Evolutionary conservation across 1,284 basidiomycete genomes (phyloP), one percentile per base, ranked within the genome.

Genomic region (Heterobasidion parviporum): DNA sequence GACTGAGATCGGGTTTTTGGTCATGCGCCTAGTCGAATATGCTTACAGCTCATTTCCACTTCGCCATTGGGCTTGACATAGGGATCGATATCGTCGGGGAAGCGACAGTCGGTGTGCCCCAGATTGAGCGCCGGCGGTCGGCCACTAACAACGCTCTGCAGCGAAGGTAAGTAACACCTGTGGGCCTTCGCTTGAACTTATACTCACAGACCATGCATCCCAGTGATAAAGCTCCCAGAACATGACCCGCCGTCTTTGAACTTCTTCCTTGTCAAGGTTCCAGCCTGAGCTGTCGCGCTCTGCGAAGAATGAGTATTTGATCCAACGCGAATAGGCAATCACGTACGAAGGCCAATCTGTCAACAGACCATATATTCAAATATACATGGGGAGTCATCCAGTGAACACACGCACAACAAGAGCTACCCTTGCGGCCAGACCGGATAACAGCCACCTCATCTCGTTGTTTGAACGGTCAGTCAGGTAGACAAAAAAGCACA

Each of bases 151-250:
- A 81, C 67, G 54, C 75, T 73, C 77, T 80, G 43, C 10, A 9
- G 12, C 35, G 33, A 18, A 10, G 43, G 14, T 49, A 48, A 44
- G 16, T 16, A 10, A 48, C 54, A 49, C 47, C 50, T 52, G 33
- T 26, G 58, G 52, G 6, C 8, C 14, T 52, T 3, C 26, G 26
- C 26, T 26, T 26, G 9, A 5, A 26, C 6, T 26, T 5, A 18
- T 18, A 71, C 76, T 58, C 56, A 79, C 79, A 53, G 72, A 70
- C 75, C 76, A 80, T 5, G 72, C 67, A 60, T 81, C 79, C 68
- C 73, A 76, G 6, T 70, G 70, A 60, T 72, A 79, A 4, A 81
- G 65, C 59, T 82, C 81, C 81, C 81, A 83, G 63, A 80, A 82
- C 44, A 81, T 63, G 44, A 70, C 67, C 52, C 81, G 70, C 16